Evolutionary conservation across 139 green algal species (phyloP), one percentile per base, ranked within the genome.

Genomic region (Chlamydomonas incerta): DNA sequence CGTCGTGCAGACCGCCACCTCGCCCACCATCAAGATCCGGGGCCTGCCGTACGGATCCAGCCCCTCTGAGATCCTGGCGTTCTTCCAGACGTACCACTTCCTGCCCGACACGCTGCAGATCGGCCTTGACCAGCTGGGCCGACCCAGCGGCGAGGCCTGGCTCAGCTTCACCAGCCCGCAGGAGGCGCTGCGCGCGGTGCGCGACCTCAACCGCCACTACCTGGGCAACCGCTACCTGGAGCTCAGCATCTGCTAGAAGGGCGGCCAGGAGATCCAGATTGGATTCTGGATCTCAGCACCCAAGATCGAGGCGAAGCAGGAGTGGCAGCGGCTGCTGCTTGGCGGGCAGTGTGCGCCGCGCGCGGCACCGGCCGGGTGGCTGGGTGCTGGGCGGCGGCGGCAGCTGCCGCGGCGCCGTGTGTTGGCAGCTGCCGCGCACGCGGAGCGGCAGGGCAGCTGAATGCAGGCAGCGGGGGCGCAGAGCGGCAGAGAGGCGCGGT

Each of bases 141-240:
- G 93, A 1, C 91, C 93, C 0, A 92, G 83, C 8, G 93, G 93
- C 21, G 93, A 95, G 82, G 91, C 90, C 1, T 95, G 93, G 93
- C 88, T 93, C 41, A 92, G 90, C 8, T 94, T 93, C 41, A 67
- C 35, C 37, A 81, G 62, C 57, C 87, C 82, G 5, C 75, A 93
- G 35, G 92, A 94, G 74, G 91, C 92, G 15, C 62, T 90, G 37
- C 72, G 92, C 15, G 87, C 89, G 1, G 92, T 93, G 72, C 82
- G 85, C 20, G 91, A 95, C 52, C 87, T 91, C 41, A 95, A 95
- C 87, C 76, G 92, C 17, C 92, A 94, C 47, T 95, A 94, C 73
- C 80, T 95, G 69, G 90, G 91, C 66, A 93, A 91, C 83, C 82
- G 92, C 31, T 95, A 95, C 74, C 88, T 95, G 31, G 92, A 95